Conservation (phyloP, 164 flowering plant genomes). For the Platanus orientalis region DNA sequence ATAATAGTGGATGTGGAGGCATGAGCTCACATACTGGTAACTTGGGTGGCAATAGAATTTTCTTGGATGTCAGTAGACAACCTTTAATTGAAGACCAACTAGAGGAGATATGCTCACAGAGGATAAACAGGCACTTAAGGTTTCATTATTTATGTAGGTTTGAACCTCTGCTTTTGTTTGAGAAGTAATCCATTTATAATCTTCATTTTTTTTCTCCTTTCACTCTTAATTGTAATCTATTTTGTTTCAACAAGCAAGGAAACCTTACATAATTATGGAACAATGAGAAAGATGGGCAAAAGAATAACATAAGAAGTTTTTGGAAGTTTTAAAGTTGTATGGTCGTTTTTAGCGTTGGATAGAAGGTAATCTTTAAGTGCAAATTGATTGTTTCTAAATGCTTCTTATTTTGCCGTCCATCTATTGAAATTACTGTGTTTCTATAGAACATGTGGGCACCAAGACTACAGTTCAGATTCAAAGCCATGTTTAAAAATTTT, state of each 20-base stretch:
- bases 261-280: constrained; percentile 61
- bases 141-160: constrained; percentile 10
- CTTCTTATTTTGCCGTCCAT: not conserved
- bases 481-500: constrained; percentile 93
- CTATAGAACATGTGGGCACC: constrained; percentile 73
- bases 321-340: constrained; percentile 56
- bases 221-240: not conserved
- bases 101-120: constrained; percentile 23
- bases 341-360: constrained; percentile 65
- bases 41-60: constrained; percentile 6
- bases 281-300: constrained; percentile 68
- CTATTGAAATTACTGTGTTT: constrained; percentile 8
- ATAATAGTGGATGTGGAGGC: constrained; percentile 17
- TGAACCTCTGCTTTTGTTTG: not conserved
- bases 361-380: constrained; percentile 40
- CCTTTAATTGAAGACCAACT: constrained; percentile 11
- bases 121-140: constrained; percentile 43
- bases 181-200: not conserved
- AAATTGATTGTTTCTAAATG: not conserved
- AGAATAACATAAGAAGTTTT: constrained; percentile 61
- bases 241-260: constrained; percentile 34
- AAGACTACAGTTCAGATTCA: constrained; percentile 93
- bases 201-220: not conserved
- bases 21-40: constrained; percentile 2
- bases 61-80: constrained; percentile 17